Evolutionary conservation across 306 rosid species (phyloP).

Genomic region (Lotus japonicus): DNA sequence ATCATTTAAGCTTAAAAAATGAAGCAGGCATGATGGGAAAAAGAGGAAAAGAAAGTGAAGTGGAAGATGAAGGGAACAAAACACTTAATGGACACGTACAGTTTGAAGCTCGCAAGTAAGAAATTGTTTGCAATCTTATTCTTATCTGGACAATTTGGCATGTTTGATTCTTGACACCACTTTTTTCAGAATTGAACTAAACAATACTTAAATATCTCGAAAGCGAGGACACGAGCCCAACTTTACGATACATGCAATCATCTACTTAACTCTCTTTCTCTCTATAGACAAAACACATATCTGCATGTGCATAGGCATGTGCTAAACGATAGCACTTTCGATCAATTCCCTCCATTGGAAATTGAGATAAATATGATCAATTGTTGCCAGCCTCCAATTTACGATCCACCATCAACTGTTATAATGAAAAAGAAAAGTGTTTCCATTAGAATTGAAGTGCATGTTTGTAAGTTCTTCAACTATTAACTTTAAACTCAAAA

Average conservation of each 20-base stretch:
- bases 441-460: too few relatives aligned
- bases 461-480: not conserved
- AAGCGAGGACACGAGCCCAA: conserved; percentile 28
- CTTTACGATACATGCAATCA: conserved; percentile 38
- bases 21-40: not conserved
- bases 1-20: not conserved
- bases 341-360: too few relatives aligned
- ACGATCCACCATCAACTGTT: too few relatives aligned
- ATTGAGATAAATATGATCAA: too few relatives aligned
- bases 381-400: not conserved
- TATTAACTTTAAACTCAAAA: too few relatives aligned
- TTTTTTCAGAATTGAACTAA: conserved; percentile 22
- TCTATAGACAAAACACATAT: not conserved
- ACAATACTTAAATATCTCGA: conserved; percentile 28
- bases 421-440: too few relatives aligned
- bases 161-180: not conserved
- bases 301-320: conserved; percentile 22
- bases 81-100: not conserved
- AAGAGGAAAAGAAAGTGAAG: conserved; percentile 20
- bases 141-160: conserved; percentile 18
- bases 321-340: not conserved
- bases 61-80: not conserved
- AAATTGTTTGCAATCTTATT: not conserved
- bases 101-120: conserved; percentile 25
- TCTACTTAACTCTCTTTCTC: not conserved